These are phyloP conservation scores for Monilinia polystroma DNA, from an alignment of 2,329 filamentous ascomycete genomes.

Conservation along the genomic window DNA sequence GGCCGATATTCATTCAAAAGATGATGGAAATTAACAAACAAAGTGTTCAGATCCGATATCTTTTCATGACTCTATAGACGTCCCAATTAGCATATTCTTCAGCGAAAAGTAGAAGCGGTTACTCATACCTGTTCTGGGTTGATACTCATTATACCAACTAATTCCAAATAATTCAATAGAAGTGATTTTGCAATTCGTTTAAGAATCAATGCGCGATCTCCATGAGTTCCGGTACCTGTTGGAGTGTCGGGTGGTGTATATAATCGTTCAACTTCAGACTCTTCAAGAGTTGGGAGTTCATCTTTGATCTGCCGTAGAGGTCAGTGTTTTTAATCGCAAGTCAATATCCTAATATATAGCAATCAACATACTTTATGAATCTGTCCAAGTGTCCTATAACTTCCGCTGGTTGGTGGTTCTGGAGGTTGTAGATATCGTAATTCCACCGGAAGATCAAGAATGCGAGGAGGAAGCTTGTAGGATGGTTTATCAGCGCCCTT, in stretches of 20 bases:
- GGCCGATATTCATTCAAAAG: slow-evolving; percentile 92
- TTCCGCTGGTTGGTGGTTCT: slow-evolving; percentile 65
- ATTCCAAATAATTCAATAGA: slow-evolving; percentile 83
- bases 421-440: slow-evolving; percentile 80
- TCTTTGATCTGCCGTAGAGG: slow-evolving; percentile 51
- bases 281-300: slow-evolving; percentile 64
- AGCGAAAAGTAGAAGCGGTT: background rate
- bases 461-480: slow-evolving; percentile 36
- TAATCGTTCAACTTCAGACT: slow-evolving; percentile 70
- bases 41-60: slow-evolving; percentile 71
- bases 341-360: background rate
- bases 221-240: slow-evolving; percentile 50
- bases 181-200: slow-evolving; percentile 80
- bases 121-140: slow-evolving; percentile 56
- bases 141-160: slow-evolving; percentile 69
- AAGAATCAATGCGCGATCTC: slow-evolving; percentile 65
- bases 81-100: slow-evolving; percentile 24
- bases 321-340: background rate
- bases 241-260: slow-evolving; percentile 45
- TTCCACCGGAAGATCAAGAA: slow-evolving; percentile 49
- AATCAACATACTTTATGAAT: slow-evolving; percentile 53
- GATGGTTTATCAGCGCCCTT: slow-evolving; percentile 24
- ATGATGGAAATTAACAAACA: slow-evolving; percentile 90
- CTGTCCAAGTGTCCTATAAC: slow-evolving; percentile 73
- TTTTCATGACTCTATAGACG: slow-evolving; percentile 61